Percentiles rank a stretch among this genome's conserved stretches.
Evolutionary conservation across 495 filamentous ascomycete genomes (phyloP).

Genomic region (Staphylotrichum tortipilum): DNA sequence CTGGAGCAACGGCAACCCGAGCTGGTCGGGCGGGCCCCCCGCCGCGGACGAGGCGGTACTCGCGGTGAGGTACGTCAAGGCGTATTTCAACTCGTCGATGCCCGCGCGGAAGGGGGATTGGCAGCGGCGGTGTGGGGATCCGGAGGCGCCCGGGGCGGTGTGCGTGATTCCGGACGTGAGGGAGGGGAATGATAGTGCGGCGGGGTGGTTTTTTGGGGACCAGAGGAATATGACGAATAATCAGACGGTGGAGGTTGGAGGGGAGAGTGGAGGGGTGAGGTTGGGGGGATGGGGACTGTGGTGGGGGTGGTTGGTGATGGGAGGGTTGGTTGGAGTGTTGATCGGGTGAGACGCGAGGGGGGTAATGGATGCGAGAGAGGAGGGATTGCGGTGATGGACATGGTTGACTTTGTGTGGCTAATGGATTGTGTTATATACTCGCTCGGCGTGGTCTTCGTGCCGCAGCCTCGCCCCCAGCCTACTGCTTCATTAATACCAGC

Average conservation of each 20-base stretch:
- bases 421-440: too few relatives aligned
- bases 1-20: conserved; percentile 66
- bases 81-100: conserved; percentile 65
- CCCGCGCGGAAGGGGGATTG: conserved; percentile 37
- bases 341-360: too few relatives aligned
- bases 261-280: too few relatives aligned
- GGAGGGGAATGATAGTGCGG: conserved; percentile 30
- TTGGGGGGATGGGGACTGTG: too few relatives aligned
- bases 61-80: conserved; percentile 58
- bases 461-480: too few relatives aligned
- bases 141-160: conserved; percentile 30
- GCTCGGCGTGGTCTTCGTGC: too few relatives aligned
- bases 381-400: too few relatives aligned
- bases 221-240: conserved; percentile 47
- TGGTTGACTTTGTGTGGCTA: too few relatives aligned
- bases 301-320: too few relatives aligned
- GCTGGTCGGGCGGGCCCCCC: conserved; percentile 65
- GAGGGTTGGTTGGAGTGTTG: too few relatives aligned
- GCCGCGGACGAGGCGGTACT: conserved; percentile 48
- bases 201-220: conserved; percentile 53
- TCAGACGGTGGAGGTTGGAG: conserved; percentile 35
- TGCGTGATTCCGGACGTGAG: conserved; percentile 53
- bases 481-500: too few relatives aligned
- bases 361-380: too few relatives aligned
- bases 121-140: conserved; percentile 38